Evolutionary conservation across 345 rosid genomes (phyloP).

Genomic region (Citrus glauca): DNA sequence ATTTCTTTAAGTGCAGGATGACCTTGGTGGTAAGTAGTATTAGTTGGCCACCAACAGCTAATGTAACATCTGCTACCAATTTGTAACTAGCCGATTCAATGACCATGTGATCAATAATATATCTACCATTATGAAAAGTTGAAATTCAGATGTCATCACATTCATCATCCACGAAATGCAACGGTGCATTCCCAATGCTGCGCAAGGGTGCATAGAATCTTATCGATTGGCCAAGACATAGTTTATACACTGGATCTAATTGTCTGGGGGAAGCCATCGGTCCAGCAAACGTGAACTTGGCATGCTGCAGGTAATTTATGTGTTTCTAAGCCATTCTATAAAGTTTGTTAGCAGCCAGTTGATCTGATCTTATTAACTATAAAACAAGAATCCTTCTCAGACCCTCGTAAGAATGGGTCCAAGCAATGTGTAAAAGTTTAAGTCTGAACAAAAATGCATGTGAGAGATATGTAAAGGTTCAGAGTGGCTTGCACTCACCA

Average conservation of each 20-base stretch:
- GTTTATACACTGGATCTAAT: too few relatives aligned
- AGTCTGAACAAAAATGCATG: not conserved
- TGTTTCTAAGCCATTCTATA: not conserved
- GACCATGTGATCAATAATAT: not conserved
- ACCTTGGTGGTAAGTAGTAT: not conserved
- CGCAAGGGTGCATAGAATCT: too few relatives aligned
- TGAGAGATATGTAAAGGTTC: not conserved
- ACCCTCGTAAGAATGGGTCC: not conserved
- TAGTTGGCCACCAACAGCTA: not conserved
- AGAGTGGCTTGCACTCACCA: not conserved
- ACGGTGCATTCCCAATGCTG: not conserved
- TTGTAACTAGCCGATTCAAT: not conserved
- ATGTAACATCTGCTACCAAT: not conserved
- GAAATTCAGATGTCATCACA: too few relatives aligned
- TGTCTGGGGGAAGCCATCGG: not conserved
- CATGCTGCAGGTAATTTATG: not conserved
- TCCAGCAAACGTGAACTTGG: not conserved
- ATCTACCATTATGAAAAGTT: not conserved
- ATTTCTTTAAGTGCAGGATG: not conserved
- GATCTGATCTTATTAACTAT: not conserved
- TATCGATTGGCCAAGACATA: not conserved
- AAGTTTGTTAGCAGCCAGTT: not conserved
- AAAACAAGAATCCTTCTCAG: not conserved
- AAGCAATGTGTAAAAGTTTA: not conserved
- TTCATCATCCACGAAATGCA: not conserved